Evolutionary conservation across 2,329 filamentous ascomycete genomes (phyloP), one percentile per base, ranked within the genome.

Genomic region (Colletotrichum orbiculare): DNA sequence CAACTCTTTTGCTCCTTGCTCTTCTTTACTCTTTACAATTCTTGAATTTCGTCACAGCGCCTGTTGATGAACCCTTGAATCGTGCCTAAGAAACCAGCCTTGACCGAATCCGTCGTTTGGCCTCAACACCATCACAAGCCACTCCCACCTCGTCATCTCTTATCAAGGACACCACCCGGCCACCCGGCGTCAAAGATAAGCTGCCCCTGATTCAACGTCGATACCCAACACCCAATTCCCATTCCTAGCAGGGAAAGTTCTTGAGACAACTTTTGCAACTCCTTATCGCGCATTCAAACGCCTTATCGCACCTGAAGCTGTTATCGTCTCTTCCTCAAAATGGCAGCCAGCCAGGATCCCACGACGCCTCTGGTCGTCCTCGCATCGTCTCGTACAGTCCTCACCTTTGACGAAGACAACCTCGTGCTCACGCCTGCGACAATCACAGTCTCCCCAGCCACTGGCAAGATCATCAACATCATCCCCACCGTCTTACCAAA

Each of bases 391-490:
- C 88, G 94, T 71, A 92, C 92, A 62, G 89, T 98, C 54, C 83
- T 98, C 71, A 91, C 90, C 49, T 89, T 91, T 63, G 84, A 87
- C 47, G 84, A 89, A 68, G 81, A 88, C 70, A 82, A 82, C 33
- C 82, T 90, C 39, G 60, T 85, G 34, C 79, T 97, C 49, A 93
- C 91, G 3, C 89, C 94, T 17, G 95, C 93, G 64, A 97, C 94
- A 11, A 88, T 99, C 64, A 85, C 91, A 60, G 82, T 97, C 71
- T 97, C 93, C 2, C 86, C 88, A 7, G 75, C 76, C 46, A 94
- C 93, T 0, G 96, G 96, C 73, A 97, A 94, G 80, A 96, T 98
- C 72, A 85, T 90, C 48, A 88, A 89, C 2, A 86, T 97, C 67
- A 87, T 90, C 68, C 87, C 91, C 60, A 85, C 87, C 34, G 84